Conservation (phyloP, 1,284 basidiomycete species). For the Fomitiporia mediterranea region DNA sequence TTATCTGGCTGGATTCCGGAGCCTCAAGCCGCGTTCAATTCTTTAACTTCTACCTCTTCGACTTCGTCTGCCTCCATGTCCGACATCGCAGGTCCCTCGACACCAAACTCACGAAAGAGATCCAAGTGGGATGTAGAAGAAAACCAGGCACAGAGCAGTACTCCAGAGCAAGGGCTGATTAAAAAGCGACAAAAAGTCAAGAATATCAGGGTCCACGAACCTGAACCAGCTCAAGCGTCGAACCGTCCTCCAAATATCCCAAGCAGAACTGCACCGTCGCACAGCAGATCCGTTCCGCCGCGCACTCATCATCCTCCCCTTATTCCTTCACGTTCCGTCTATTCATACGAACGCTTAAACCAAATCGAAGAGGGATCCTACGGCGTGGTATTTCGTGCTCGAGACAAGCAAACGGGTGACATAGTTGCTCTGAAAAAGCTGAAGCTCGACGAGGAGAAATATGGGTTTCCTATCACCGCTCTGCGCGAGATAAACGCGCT, state of each 20-base stretch:
- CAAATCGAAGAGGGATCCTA: conserved; percentile 99
- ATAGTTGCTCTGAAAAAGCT: conserved; percentile 97
- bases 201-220: conserved; percentile 22
- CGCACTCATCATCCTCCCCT: conserved; percentile 74
- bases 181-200: conserved; percentile 42
- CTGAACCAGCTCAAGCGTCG: conserved; percentile 21
- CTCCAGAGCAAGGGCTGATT: conserved; percentile 32
- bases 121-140: conserved; percentile 66
- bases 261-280: conserved; percentile 22
- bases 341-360: conserved; percentile 90
- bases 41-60: no score
- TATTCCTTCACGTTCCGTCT: conserved; percentile 83
- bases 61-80: conserved; percentile 10
- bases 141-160: conserved; percentile 32
- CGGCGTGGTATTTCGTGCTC: conserved; percentile 93
- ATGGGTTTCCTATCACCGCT: conserved; percentile 97
- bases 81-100: conserved; percentile 31
- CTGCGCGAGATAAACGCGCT: conserved; percentile 93
- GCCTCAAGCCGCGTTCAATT: no score
- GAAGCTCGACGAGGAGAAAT: conserved; percentile 96
- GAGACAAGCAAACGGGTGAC: conserved; percentile 89
- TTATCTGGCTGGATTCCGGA: no score
- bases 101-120: conserved; percentile 52
- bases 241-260: conserved; percentile 19
- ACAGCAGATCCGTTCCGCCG: conserved; percentile 70